Evolutionary conservation across 2,329 filamentous ascomycete genomes (phyloP).

Genomic region (Dryadomyces quercus-mongolicae): DNA sequence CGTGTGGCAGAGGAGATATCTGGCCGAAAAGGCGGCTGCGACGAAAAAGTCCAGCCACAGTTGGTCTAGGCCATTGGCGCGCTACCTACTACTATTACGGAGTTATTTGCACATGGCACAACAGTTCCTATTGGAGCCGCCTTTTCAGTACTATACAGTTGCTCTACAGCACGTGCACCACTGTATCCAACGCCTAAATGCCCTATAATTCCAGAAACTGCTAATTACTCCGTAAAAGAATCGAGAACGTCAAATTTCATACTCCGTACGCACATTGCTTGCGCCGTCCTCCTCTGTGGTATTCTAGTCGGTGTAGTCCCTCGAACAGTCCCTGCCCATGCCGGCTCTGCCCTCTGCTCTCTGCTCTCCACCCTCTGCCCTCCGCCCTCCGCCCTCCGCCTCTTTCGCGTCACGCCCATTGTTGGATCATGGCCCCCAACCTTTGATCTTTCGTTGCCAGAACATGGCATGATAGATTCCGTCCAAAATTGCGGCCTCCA

Average conservation of each 20-base stretch:
- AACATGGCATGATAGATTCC: too few species aligned
- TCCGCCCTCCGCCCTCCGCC: too few species aligned
- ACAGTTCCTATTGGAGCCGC: background rate
- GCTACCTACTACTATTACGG: too few species aligned
- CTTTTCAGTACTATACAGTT: background rate
- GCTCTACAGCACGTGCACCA: background rate
- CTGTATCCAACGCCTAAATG: background rate
- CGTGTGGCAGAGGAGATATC: background rate
- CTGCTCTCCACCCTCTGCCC: too few species aligned
- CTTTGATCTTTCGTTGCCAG: too few species aligned
- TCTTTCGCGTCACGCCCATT: too few species aligned
- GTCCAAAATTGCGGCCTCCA: too few species aligned
- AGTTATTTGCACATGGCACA: too few species aligned
- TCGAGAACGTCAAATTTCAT: background rate
- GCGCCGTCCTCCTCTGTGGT: background rate
- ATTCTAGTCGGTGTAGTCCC: background rate
- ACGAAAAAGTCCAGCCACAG: too few species aligned
- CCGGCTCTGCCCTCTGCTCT: too few species aligned
- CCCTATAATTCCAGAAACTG: background rate
- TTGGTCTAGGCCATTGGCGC: too few species aligned
- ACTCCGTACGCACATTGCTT: conserved; percentile 2
- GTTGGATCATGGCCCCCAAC: too few species aligned
- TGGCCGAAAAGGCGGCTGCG: background rate
- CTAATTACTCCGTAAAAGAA: background rate
- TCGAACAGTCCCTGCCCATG: background rate